phyloP scores from a whole-genome alignment of 2,329 filamentous ascomycete genomes.

The Colletotrichum destructivum region DNA sequence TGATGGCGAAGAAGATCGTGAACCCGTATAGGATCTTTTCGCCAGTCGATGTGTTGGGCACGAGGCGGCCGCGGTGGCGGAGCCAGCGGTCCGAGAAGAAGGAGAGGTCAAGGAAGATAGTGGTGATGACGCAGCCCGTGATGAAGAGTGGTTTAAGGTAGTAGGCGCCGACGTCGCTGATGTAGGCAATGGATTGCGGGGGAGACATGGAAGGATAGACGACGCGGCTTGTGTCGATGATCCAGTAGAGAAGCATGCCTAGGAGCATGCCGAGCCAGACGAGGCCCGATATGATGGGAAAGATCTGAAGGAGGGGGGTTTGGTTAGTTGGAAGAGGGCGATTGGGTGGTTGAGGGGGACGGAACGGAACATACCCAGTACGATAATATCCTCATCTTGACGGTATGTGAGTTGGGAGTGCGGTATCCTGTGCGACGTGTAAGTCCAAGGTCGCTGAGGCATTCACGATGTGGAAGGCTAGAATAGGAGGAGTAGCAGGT shows the following conservation, averaged over 20 bases:
- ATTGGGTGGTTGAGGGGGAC: background rate
- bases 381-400: conserved; percentile 44
- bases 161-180: conserved; percentile 75
- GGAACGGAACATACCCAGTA: conserved; percentile 54
- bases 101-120: conserved; percentile 84
- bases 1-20: conserved; percentile 77
- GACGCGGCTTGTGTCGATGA: conserved; percentile 66
- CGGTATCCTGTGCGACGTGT: conserved; percentile 7
- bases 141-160: conserved; percentile 85
- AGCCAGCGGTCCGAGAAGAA: conserved; percentile 89
- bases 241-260: conserved; percentile 80
- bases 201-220: conserved; percentile 74
- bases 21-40: conserved; percentile 76
- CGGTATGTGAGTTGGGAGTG: background rate
- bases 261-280: conserved; percentile 79
- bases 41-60: conserved; percentile 75
- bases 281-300: conserved; percentile 78
- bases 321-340: conserved; percentile 14
- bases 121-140: conserved; percentile 78
- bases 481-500: background rate
- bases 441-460: background rate
- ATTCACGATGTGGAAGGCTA: background rate
- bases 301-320: conserved; percentile 59
- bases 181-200: conserved; percentile 77
- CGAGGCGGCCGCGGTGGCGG: conserved; percentile 84